Conservation (phyloP, 495 filamentous ascomycete genomes). For the Jackrogersella multiformis region DNA sequence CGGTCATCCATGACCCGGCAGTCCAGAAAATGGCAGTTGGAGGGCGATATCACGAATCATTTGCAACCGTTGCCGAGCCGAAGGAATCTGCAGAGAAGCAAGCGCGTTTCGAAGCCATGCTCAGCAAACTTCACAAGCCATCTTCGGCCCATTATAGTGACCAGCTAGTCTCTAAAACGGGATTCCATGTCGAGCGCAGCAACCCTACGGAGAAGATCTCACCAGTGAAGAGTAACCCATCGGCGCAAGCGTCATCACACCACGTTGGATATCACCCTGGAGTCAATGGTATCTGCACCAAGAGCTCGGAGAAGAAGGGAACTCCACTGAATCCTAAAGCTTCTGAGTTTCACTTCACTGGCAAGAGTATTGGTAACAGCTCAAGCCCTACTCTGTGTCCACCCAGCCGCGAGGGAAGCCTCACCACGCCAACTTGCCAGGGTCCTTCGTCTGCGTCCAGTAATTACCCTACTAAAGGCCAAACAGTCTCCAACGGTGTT, state of each 20-base stretch:
- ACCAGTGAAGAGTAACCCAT: no score
- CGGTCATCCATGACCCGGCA: neutral
- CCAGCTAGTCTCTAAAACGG: no score
- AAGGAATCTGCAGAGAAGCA: neutral
- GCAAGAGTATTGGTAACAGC: neutral
- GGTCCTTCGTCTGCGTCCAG: no score
- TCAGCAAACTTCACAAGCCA: slow-evolving; percentile 33
- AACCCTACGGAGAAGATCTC: no score
- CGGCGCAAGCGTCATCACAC: no score
- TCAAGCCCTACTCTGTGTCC: neutral
- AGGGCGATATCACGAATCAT: neutral
- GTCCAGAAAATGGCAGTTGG: neutral
- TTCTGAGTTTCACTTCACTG: slow-evolving; percentile 27
- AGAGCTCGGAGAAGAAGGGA: neutral
- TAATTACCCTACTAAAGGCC: no score
- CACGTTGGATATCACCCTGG: neutral
- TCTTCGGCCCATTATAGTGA: slow-evolving; percentile 9
- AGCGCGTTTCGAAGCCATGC: slow-evolving; percentile 24
- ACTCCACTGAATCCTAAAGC: slow-evolving; percentile 36
- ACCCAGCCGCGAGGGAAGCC: no score
- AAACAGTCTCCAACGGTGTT: neutral
- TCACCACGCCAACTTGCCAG: no score
- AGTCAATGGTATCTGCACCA: slow-evolving; percentile 3
- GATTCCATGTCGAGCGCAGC: no score
- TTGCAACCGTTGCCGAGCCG: neutral